These are phyloP conservation scores for Sarocladium strictum DNA, from an alignment of 2,329 filamentous ascomycete species.

Conservation along the genomic window DNA sequence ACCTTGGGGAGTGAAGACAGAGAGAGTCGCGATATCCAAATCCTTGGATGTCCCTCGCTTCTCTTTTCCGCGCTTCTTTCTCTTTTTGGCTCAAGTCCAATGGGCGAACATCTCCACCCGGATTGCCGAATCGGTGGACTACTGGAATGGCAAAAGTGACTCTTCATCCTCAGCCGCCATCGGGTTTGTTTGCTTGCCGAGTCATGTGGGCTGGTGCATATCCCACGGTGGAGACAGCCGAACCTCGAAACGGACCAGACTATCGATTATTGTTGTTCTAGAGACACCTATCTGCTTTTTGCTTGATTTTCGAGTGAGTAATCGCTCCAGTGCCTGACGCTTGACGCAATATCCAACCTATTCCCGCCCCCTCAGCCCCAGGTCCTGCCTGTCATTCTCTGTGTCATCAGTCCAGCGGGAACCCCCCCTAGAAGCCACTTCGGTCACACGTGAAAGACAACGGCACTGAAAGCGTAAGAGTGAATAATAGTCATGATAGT, in stretches of 20 bases:
- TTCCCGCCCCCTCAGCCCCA: background rate
- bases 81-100: too few species aligned
- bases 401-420: background rate
- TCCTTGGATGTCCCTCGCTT: too few species aligned
- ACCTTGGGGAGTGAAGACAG: too few species aligned
- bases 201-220: background rate
- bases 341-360: background rate
- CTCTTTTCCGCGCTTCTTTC: background rate
- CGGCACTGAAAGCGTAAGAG: background rate
- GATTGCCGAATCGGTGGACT: background rate
- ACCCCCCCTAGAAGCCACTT: too few species aligned
- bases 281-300: too few species aligned
- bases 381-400: background rate
- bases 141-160: too few species aligned
- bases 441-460: background rate
- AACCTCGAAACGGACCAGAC: background rate
- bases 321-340: background rate
- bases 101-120: background rate
- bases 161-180: background rate
- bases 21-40: too few species aligned
- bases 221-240: background rate
- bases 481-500: constrained; percentile 2
- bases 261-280: background rate
- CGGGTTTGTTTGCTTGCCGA: background rate
- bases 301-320: background rate